Evolutionary conservation across 345 rosid species (phyloP), one percentile per base, ranked within the genome.

Genomic region (Populus ilicifolia): DNA sequence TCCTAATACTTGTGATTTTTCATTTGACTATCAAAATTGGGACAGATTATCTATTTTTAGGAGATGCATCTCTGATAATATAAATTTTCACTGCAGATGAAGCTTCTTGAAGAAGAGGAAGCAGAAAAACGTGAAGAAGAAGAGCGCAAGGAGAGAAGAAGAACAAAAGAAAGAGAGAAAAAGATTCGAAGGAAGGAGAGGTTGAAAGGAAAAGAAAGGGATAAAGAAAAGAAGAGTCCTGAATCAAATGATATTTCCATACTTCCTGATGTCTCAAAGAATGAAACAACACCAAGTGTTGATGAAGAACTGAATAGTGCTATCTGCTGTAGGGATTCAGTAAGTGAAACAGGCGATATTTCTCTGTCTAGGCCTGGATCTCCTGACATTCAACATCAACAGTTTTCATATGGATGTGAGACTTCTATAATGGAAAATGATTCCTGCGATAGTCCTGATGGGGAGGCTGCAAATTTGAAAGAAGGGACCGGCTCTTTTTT

Each of bases 51-150:
- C 12, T 8, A 48, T 46, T 36, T 39, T 63, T 71, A 21, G 67
- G 62, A 52, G 73, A 30, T 21, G 33, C 20, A 35, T 67, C 30
- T 48, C 21, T 38, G 43, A 25, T 11, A 39, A 3, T 29, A 70
- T 23, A 35, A 50, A 70, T 80, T 75, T 71, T 81, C 59, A 56
- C 69, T 77, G 74, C 89, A 94, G 98, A 86, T 75, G 78, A 93
- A 89, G 86, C 97, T 95, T 86, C 93, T 95, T 39, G 97, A 95
- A 82, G 99, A 95, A 88, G 99, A 95, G 84, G 99, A 95, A 84
- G 89, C 85, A 78, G 99, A 95, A 87, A 93, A 93, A 82, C 94
- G 88, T 79, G 98, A 93, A 78, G 99, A 95, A 84, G 98, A 95
- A 83, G 96, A 93, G 39, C 92, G 94, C 29, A 95, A 86, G 84